Conservation (phyloP, 345 rosid genomes). For the Mallotus nudiflorus region DNA sequence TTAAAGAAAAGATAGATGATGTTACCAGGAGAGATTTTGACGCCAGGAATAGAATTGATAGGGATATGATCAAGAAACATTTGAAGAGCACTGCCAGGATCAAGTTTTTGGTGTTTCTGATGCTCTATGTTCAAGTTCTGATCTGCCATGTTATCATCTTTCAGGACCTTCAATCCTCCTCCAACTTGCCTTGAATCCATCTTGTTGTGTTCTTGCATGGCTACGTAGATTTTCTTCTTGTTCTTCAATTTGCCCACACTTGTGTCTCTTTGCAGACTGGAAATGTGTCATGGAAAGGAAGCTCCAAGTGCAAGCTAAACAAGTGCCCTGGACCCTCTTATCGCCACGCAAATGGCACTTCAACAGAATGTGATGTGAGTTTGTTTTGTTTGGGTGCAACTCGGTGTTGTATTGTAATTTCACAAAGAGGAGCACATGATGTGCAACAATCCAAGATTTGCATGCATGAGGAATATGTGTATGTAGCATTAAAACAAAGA, state of each 20-base stretch:
- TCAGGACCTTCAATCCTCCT: constrained; percentile 20
- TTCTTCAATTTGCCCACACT: not conserved
- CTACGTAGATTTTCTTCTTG: not conserved
- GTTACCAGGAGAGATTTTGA: constrained; percentile 39
- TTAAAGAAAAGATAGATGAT: not conserved
- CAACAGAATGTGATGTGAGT: too few relatives aligned
- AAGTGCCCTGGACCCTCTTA: not conserved
- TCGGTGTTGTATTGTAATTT: too few relatives aligned
- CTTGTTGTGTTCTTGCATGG: constrained; percentile 24
- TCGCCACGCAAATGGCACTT: not conserved
- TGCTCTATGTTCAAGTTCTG: not conserved
- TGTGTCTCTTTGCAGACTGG: not conserved
- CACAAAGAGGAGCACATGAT: too few relatives aligned
- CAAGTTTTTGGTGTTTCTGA: constrained; percentile 15
- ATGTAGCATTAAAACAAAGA: too few relatives aligned
- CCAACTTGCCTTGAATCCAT: constrained; percentile 19
- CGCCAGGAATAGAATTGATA: constrained; percentile 40
- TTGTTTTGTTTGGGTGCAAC: too few relatives aligned
- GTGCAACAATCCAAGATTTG: too few relatives aligned
- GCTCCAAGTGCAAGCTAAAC: not conserved
- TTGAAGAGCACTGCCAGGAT: constrained; percentile 37
- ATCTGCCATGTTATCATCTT: constrained; percentile 2
- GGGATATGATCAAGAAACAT: constrained; percentile 45
- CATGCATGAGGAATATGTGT: too few relatives aligned
- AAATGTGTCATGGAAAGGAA: not conserved